phyloP scores from a whole-genome alignment of 176 grass and related monocot genomes.

The Themeda triandra region DNA sequence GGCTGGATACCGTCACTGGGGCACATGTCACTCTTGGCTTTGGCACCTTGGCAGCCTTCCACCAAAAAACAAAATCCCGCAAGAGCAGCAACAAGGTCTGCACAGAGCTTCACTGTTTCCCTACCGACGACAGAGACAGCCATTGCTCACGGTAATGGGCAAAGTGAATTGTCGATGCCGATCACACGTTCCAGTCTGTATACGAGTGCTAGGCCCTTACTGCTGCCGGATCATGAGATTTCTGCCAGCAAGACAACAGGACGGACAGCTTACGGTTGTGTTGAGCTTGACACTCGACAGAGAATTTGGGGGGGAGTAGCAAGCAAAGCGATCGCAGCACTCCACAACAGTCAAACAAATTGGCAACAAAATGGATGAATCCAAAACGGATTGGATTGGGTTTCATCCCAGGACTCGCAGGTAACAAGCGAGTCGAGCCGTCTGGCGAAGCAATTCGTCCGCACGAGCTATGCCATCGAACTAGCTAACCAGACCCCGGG shows the following conservation, averaged over 20 bases:
- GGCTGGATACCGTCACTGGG: not conserved
- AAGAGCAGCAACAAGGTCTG: not conserved
- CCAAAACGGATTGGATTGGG: not conserved
- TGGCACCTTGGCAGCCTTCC: not conserved
- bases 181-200: not conserved
- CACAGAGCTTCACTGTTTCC: not conserved
- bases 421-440: not conserved
- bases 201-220: not conserved
- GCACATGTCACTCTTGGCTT: not conserved
- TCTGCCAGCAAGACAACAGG: not conserved
- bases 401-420: not conserved
- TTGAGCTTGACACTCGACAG: too few relatives aligned
- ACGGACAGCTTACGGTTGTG: not conserved
- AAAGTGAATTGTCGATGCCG: not conserved
- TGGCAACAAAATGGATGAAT: not conserved
- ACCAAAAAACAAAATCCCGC: not conserved
- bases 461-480: not conserved
- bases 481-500: not conserved
- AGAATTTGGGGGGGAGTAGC: too few relatives aligned
- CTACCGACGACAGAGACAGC: not conserved
- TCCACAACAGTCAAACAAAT: not conserved
- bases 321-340: not conserved
- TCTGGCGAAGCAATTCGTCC: not conserved
- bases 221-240: not conserved
- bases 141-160: not conserved